A percentile compares a stretch with the other conserved stretches of the same genome.
phyloP scores from a whole-genome alignment of 345 rosid species.

The Moricandia moricandioides region DNA sequence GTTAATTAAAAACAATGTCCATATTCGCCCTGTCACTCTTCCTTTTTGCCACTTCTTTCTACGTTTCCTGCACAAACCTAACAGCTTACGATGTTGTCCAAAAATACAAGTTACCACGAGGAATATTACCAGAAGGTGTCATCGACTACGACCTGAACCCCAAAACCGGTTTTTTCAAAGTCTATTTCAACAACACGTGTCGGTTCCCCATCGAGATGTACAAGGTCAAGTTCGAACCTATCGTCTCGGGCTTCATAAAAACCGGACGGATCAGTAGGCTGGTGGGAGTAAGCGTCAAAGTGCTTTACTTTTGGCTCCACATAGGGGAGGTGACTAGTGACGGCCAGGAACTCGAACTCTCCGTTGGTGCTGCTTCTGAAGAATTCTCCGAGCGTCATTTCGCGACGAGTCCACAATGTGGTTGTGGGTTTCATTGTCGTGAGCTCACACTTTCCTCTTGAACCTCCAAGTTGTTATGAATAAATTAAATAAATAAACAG shows the following conservation, averaged over 20 bases:
- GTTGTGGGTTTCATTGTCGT: constrained; percentile 68
- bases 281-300: constrained; percentile 55
- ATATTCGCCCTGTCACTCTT: not conserved
- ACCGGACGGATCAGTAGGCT: constrained; percentile 40
- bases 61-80: not conserved
- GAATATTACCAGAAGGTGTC: constrained; percentile 65
- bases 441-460: not conserved
- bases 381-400: constrained; percentile 44
- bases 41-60: not conserved
- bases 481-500: not conserved
- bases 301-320: constrained; percentile 56
- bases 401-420: constrained; percentile 68
- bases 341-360: constrained; percentile 44
- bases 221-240: constrained; percentile 50
- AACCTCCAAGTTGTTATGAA: not conserved
- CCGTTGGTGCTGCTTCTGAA: constrained; percentile 53
- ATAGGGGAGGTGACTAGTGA: constrained; percentile 46
- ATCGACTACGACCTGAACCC: constrained; percentile 48
- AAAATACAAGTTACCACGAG: constrained; percentile 49
- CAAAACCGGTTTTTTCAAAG: constrained; percentile 50
- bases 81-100: constrained; percentile 51
- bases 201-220: constrained; percentile 45
- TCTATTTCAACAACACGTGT: constrained; percentile 42
- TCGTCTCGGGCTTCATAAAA: constrained; percentile 46
- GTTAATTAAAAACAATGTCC: constrained; percentile 1